Base-by-base conservation (phyloP, 371 early-diverging fungal genomes). In the Mucor sp. region DNA sequence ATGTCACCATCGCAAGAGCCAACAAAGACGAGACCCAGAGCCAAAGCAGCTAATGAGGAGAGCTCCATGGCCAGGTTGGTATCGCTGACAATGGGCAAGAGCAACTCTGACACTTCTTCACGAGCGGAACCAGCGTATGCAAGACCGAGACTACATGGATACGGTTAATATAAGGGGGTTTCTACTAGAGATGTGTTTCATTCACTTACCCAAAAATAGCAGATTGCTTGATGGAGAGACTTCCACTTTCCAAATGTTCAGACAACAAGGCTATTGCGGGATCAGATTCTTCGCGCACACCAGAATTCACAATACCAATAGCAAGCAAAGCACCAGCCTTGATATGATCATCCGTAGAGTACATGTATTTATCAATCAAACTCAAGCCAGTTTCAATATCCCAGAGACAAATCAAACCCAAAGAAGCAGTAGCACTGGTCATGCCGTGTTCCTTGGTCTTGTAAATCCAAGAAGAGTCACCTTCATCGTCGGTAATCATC, bases 361-460 rank as follows among this genome's bases (percentile, higher is more conserved):
- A 94, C 77, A 95, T 80, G 79, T 94, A 98, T 78, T 95, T 93
- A 84, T 98, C 99, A 63, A 99, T 93, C 67, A 94, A 85, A 58
- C 91, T 87, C 60, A 98, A 82, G 23, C 96, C 97, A 55, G 84
- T 84, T 62, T 97, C 97, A 6, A 96, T 91, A 77, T 98, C 94
- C 99, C 99, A 99, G 67, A 98, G 82, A 65, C 89, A 77, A 65
- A 98, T 91, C 77, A 92, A 74, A 58, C 99, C 99, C 47, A 98
- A 75, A 3, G 98, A 97, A 12, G 99, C 99, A 30, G 95, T 87
- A 14, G 98, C 95, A 76, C 95, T 93, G 67, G 94, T 85, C 96
- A 97, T 97, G 74, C 88, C 98, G 70, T 92, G 86, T 50, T 97
- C 98, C 83, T 97, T 97, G 83, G 97, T 97, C 84, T 97, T 97